A percentile compares a stretch with the other conserved stretches of the same genome.
phyloP scores from a whole-genome alignment of 495 filamentous ascomycete genomes.

The Daldinia loculata region DNA sequence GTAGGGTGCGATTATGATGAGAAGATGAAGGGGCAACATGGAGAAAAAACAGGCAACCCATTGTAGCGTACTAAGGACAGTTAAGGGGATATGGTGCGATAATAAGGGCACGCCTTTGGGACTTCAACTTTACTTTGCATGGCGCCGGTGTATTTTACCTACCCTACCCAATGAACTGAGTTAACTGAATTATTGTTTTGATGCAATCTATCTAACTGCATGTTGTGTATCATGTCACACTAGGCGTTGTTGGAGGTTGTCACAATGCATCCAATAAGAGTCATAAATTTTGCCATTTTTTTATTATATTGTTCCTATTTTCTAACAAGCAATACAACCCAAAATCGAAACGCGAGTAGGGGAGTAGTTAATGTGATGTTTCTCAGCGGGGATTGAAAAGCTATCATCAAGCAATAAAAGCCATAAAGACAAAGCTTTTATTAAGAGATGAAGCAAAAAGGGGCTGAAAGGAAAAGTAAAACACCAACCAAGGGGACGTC shows the following conservation, averaged over 20 bases:
- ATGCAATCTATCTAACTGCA: neutral
- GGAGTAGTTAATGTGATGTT: neutral
- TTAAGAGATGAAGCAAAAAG: neutral
- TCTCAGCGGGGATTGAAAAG: neutral
- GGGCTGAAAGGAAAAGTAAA: neutral
- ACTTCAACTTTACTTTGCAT: constrained; percentile 40
- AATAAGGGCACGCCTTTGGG: constrained; percentile 35
- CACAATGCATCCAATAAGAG: neutral
- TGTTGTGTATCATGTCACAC: neutral
- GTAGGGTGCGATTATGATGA: constrained; percentile 4
- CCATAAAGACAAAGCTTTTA: neutral
- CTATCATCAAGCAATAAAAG: neutral
- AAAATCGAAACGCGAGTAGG: neutral
- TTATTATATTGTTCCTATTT: neutral
- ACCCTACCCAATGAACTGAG: constrained; percentile 29
- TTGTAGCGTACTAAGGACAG: constrained; percentile 18
- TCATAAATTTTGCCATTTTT: neutral
- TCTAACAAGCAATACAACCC: neutral
- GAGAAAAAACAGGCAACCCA: constrained; percentile 12
- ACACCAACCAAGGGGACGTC: neutral
- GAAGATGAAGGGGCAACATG: neutral
- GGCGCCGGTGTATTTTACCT: constrained; percentile 37
- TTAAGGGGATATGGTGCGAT: constrained; percentile 16
- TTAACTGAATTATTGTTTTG: constrained; percentile 14
- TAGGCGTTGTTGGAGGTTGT: neutral